Evolutionary conservation across 192 early-diverging fungal species (phyloP).

Genomic region (Glomus cerebriforme): DNA sequence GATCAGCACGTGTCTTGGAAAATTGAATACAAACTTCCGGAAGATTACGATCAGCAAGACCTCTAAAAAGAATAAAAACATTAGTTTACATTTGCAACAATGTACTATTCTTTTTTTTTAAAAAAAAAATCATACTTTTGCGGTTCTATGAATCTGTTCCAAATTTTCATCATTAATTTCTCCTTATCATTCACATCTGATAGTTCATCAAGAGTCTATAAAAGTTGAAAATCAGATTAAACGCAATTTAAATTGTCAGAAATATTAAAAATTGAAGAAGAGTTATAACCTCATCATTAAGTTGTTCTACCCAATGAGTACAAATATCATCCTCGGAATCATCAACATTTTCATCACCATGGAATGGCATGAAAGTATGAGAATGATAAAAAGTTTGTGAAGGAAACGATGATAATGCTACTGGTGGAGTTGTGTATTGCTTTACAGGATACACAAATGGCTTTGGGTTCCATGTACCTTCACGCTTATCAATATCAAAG

Average conservation of each 20-base stretch:
- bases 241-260: not conserved
- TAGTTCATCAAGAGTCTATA: conserved; percentile 26
- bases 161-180: conserved; percentile 29
- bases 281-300: conserved; percentile 19
- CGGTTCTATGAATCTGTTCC: conserved; percentile 28
- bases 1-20: conserved; percentile 17
- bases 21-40: conserved; percentile 27
- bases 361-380: conserved; percentile 28
- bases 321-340: conserved; percentile 29
- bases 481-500: conserved; percentile 13
- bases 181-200: conserved; percentile 18
- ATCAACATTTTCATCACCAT: not conserved
- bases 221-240: not conserved
- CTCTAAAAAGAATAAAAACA: not conserved
- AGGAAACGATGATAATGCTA: conserved; percentile 4
- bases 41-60: conserved; percentile 28
- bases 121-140: not conserved
- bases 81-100: not conserved
- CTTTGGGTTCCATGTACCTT: conserved; percentile 3
- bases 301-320: conserved; percentile 31
- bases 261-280: too few species aligned
- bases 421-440: not conserved
- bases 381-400: conserved; percentile 28
- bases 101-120: not conserved
- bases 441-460: conserved; percentile 23